Base-by-base conservation (phyloP, 495 filamentous ascomycete species). In the Podospora comata region DNA sequence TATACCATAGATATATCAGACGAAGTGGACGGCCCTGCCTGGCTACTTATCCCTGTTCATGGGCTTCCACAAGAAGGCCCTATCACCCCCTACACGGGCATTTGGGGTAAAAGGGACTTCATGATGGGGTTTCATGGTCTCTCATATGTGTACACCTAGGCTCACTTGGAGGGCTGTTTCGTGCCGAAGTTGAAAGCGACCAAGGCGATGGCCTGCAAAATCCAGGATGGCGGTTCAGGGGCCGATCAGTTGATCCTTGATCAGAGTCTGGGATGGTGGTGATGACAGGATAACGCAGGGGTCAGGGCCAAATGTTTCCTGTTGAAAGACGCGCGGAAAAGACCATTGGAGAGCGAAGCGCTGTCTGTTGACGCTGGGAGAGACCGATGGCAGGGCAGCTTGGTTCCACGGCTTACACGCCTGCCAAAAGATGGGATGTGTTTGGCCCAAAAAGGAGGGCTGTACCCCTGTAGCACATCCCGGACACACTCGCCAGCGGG, bases 381-480 rank as follows among this genome's bases (percentile, higher is more conserved):
- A 48, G 18, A 32, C 61, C 18, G 34, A 7, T 58, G 16, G 39
- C 39, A 11, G 55, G 55, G 55, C 55, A 58, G 55, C 9, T 26
- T 16, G n/a, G 34, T 54, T 19, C 28, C 28, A 63, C 39, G 39
- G 39, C 39, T 13, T 16, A 48, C 39, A 48, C 2, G 13, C 39
- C 39, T 48, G 39, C 15, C 20, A 54, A 34, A 64, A 48, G 18
- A 44, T 19, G 53, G 44, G 23, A 44, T 62, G 57, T 39, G 67
- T 62, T 71, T 65, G 68, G 65, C 28, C 60, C 18, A 34, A 28
- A 64, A 32, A 9, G 20, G 32, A 59, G 39, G 60, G 60, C 5
- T 20, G 6, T n/a, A 72, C 66, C 72, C 69, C 58, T 71, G 70
- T 57, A 60, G 70, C 62, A 64, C 65, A 71, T 72, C 71, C 16